Evolutionary conservation across 768 basidiomycete genomes (phyloP), one percentile per base, ranked within the genome.

Genomic region (Gelatoporia subvermispora): DNA sequence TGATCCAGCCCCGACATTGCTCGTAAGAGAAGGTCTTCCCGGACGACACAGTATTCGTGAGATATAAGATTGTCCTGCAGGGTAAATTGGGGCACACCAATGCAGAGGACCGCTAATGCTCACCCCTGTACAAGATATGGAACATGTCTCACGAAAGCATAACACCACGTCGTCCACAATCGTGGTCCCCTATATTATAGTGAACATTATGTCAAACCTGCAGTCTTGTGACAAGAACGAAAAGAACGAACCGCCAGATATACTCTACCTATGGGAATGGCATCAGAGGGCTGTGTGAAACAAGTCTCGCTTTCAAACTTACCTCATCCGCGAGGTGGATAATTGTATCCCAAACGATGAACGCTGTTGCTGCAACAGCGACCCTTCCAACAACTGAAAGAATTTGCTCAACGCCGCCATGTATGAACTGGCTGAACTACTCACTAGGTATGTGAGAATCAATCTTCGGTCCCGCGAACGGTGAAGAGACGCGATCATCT

Each of bases 291-390:
- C 5, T 31, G 28, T 31, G 28, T 31, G 28, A 5, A 13, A 5
- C 13, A 31, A 7, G 28, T 31, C 7, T 13, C 28, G 28, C 28
- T 13, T 31, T 13, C 28, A 31, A 15, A 20, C 55, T 18, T 11
- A 56, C 55, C 55, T 56, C 55, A 17, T 43, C 44, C 28, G 43
- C 52, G 8, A 56, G 35, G 23, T 51, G 42, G 22, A 53, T 53
- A 17, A 56, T 17, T 2, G 43, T 51, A 39, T 56, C 55, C 55
- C 55, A 56, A 15, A 51, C 49, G 2, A 51, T 20, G 21, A 51
- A 51, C 1, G 49, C 44, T 11, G 43, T 49, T 21, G 48, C 48
- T 18, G 48, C 48, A 24, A 35, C 43, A n/a, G 43, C 48, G 10
- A 49, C 9, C 35, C 22, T 31, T 25, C 42, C 43, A 8, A 43